Base-by-base conservation (phyloP, 2,329 filamentous ascomycete species). In the Cytospora piceae region DNA sequence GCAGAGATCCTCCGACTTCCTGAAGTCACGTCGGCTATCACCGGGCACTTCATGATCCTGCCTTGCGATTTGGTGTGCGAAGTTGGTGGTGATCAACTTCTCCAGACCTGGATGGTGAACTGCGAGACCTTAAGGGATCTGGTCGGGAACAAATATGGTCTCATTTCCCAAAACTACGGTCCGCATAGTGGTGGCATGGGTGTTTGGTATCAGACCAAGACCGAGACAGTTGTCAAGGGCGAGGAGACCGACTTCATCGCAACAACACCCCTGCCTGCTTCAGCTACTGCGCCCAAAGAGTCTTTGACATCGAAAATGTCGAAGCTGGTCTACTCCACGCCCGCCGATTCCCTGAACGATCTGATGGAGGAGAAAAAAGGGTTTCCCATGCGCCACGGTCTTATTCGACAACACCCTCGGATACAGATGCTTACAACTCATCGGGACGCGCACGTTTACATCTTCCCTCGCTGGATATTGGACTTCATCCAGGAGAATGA, bases 1-100 rank as follows among this genome's bases (percentile, higher is more conserved):
- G 94, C 92, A 9, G 90, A 97, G 73, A 88, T 98, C 24, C 85
- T 99, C 61, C 87, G 94, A 12, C 83, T 97, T 11, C 90, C 92
- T 0, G 91, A 97, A 75, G 87, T 98, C 54, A 89, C 90, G 73
- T 82, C 83, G n/a, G 83, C 88, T 9, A 87, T 99, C 71, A 93
- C 87, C 62, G 87, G 88, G 15, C 93, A 99, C 77, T 98, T 99
- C 73, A 81, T 97, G 31, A 87, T 98, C 3, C 82, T 99, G 4
- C 94, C 95, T 0, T 99, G 95, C 77, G 95, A 99, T 75, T 82
- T 99, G 8, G 88, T 99, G 49, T 97, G 93, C 75, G 94, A 97
- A 73, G 81, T 98, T 20, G 89, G 91, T 3, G 94, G 93, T 15
- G 90, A 93, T 71, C 87, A 89, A 68, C 82, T 98, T 27, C 79